Conservation (phyloP, 257 asterid species). For the Linaria vulgaris region DNA sequence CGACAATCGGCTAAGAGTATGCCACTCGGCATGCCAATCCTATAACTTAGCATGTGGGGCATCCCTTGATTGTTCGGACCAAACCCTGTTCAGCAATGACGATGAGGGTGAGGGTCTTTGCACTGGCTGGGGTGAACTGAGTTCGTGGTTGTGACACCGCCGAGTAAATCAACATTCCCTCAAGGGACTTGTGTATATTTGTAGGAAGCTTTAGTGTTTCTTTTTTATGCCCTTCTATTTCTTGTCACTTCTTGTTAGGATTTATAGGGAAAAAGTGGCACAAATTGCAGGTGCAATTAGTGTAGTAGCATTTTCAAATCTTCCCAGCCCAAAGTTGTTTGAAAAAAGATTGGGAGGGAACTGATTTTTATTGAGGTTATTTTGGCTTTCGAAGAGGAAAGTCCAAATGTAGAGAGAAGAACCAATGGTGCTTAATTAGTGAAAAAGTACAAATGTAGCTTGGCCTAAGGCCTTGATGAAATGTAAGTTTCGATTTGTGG, state of each 20-base stretch:
- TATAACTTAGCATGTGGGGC: slow-evolving; percentile 97
- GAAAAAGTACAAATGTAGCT: slow-evolving; percentile 16
- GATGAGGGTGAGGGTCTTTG: slow-evolving; percentile 89
- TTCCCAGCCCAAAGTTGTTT: slow-evolving; percentile 43
- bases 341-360: slow-evolving; percentile 45
- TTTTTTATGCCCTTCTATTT: slow-evolving; percentile 20
- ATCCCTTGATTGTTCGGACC: slow-evolving; percentile 93
- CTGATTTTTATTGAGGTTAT: slow-evolving; percentile 26
- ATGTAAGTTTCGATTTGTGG: slow-evolving; percentile 11
- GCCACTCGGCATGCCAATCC: slow-evolving; percentile 95
- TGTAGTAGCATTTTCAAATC: slow-evolving; percentile 35
- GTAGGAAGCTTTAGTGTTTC: slow-evolving; percentile 48
- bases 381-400: slow-evolving; percentile 79
- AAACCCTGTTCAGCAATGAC: slow-evolving; percentile 85
- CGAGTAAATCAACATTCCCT: not conserved
- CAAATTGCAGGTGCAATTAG: slow-evolving; percentile 46
- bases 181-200: slow-evolving; percentile 53
- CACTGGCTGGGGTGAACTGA: slow-evolving; percentile 97
- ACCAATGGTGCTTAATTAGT: slow-evolving; percentile 31
- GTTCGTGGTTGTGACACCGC: slow-evolving; percentile 59
- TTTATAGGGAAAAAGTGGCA: slow-evolving; percentile 43
- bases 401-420: slow-evolving; percentile 46
- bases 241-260: slow-evolving; percentile 38
- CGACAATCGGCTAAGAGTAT: slow-evolving; percentile 88
- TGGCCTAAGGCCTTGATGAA: slow-evolving; percentile 41